Evolutionary conservation across 305 asterid species (phyloP), one percentile per base, ranked within the genome.

Genomic region (Fraxinus greggii): DNA sequence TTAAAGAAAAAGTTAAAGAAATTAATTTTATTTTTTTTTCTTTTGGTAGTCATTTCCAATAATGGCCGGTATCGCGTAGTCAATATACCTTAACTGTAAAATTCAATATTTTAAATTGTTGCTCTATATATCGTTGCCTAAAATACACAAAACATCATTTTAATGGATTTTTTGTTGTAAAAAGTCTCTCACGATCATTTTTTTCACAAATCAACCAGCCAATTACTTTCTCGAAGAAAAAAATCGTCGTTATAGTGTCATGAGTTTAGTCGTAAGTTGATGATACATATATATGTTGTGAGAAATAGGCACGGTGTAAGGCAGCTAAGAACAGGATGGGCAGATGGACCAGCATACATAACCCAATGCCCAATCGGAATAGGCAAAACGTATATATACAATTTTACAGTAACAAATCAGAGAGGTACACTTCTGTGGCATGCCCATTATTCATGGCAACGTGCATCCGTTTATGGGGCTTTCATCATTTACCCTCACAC

Each of bases 371-470:
- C 97, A 29, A 90, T 93, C n/a, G 82, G 89, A 28, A 83, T 70
- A 5, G 95, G 92, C 33, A 86, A 85, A 76, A 83, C 48, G 8
- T 93, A 91, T 63, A 88, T 89, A 0, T 93, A 92, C 89, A 89
- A 84, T 6, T 93, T 93, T 89, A 88, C 80, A n/a, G 85, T 91
- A 0, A 85, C 51, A 42, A 83, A 83, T 38, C 95, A 93, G 36
- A 88, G 95, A 42, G 97, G 97, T 35, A 92, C 97, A 0, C 90
- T 93, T 5, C 88, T 91, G 92, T 93, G 98, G 98, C 98, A 93
- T 70, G 94, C 98, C 75, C 98, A 93, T 81, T 85, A 87, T 74
- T 84, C 93, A 5, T 93, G 98, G 98, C 98, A 93, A 85, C 93
- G 97, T 45, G 94, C 98, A 75, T 87, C 97, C 5, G 83, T 92